Evolutionary conservation across 2,329 filamentous ascomycete genomes (phyloP), one percentile per base, ranked within the genome.

Genomic region (Orbilia brochopaga): DNA sequence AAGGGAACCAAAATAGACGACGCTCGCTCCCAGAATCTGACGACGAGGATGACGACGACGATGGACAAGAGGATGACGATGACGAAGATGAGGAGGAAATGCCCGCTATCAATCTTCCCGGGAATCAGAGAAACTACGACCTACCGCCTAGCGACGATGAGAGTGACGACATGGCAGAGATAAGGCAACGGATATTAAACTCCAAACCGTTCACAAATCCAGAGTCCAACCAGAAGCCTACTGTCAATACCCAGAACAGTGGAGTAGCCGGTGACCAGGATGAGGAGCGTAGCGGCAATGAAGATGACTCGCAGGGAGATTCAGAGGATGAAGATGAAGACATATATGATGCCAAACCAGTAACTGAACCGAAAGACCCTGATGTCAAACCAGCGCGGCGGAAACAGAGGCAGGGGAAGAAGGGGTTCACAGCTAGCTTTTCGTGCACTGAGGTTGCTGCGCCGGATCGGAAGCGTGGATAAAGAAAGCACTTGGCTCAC

Each of bases 311-410:
- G 0, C 87, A 90, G 59, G 85, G 85, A 1, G 86, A 89, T 77
- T 87, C 89, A 1, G 90, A 90, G 70, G 89, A 91, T 73, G 85
- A 89, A 63, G 85, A 81, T 30, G 79, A 62, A 2, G 89, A 89
- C 75, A 95, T 99, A 79, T 96, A 97, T 77, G 87, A 92, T 76
- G 93, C 94, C 0, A 93, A 91, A 1, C 91, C 91, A 0, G 86
- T 95, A 48, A 24, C 46, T 7, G 17, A 63, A 21, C 50, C 32
- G 23, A 56, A 56, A 48, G 60, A 59, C 30, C 35, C 37, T 17
- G 51, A 97, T 78, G 86, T 89, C 61, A 90, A 90, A 11, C 93
- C 93, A 0, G 88, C 89, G 50, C 81, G 83, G 44, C 84, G 86
- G 1, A 87, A 86, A 75, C 83, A 88, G 78, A 81, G 83, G 57